Evolutionary conservation across 306 rosid species (phyloP), one percentile per base, ranked within the genome.

Genomic region (Medicago arabica): DNA sequence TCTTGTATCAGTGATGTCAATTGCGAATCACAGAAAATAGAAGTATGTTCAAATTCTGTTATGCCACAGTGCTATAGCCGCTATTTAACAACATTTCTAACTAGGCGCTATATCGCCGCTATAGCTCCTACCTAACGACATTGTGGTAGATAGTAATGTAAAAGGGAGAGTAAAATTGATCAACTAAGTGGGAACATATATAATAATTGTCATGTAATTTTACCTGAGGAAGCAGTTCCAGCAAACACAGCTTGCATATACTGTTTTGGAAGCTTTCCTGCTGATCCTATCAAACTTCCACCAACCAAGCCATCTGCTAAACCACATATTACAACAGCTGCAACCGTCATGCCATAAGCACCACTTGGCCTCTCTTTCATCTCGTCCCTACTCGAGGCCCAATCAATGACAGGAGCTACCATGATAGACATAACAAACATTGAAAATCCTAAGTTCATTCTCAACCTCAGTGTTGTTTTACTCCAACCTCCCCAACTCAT

Each of bases 181-280:
- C n/a, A 57, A 75, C 49, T 67, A 69, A 34, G 25, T 23, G 46
- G 60, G 59, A 25, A 71, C 41, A 28, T 13, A 23, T 58, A 58
- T 21, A 25, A 39, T 13, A 70, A 13, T 43, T 69, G 58, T 11
- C 69, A 64, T 72, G n/a, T 17, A 17, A 6, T 49, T 21, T 23
- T 64, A 94, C 99, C 99, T 78, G 99, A 92, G 71, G 97, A 89
- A 80, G 97, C 99, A 41, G 96, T 90, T 67, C 97, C 97, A 6
- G 97, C 99, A 77, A 95, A 90, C 82, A 95, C 97, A 46, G 97
- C 97, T 77, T 95, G 99, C 97, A 95, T 95, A 54, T 89, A 95
- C 79, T 84, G 87, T 74, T 89, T 89, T 10, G 97, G 99, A 25
- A 95, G 93, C 84, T 82, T 87, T 9, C 97, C 97, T 28, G 97